These are phyloP conservation scores for Aspergillus cejpii DNA, from an alignment of 2,329 filamentous ascomycete species.

Conservation along the genomic window DNA sequence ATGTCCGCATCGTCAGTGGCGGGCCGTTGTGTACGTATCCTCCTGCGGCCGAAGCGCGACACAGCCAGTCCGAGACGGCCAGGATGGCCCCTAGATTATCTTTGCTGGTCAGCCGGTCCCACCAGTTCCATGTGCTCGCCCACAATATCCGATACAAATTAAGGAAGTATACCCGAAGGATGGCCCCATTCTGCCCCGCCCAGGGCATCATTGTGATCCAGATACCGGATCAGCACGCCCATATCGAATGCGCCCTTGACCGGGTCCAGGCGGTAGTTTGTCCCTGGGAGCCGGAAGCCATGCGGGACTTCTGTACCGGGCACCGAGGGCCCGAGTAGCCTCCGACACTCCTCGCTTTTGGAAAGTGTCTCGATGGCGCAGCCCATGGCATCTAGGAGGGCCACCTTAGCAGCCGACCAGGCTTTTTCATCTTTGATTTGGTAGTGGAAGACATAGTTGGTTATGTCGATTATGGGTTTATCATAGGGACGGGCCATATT, in stretches of 20 bases:
- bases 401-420: conserved; percentile 14
- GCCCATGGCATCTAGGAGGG: conserved; percentile 23
- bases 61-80: conserved; percentile 30
- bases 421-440: conserved; percentile 14
- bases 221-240: conserved; percentile 35
- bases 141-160: too few relatives aligned
- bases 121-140: not conserved
- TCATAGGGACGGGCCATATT: conserved; percentile 13
- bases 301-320: conserved; percentile 18
- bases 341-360: conserved; percentile 16
- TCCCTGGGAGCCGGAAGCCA: conserved; percentile 38
- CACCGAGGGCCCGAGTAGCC: conserved; percentile 14
- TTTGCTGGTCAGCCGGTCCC: conserved; percentile 6
- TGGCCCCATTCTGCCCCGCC: conserved; percentile 41
- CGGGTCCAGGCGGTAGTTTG: conserved; percentile 31
- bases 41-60: conserved; percentile 11
- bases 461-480: conserved; percentile 32
- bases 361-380: conserved; percentile 22
- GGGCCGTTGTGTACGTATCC: conserved; percentile 10
- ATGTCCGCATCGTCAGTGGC: conserved; percentile 27
- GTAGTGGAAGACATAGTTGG: conserved; percentile 20
- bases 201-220: conserved; percentile 42
- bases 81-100: conserved; percentile 40
- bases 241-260: conserved; percentile 38
- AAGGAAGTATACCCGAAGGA: conserved; percentile 27